Conservation (phyloP, 2,329 filamentous ascomycete genomes). For the Thermochaetoides dissita region DNA sequence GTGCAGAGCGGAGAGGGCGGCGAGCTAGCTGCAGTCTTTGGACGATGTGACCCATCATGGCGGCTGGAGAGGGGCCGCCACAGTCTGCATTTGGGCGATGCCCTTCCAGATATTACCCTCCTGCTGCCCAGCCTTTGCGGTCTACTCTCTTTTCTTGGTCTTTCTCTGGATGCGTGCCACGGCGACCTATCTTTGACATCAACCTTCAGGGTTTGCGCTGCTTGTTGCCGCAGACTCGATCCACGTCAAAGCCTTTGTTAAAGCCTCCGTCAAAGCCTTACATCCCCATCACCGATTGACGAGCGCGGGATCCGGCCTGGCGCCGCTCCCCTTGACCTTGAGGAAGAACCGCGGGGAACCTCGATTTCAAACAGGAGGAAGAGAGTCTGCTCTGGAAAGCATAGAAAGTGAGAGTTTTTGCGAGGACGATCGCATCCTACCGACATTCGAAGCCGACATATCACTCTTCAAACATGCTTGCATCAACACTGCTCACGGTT, state of each 20-base stretch:
- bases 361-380: no score
- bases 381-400: not conserved
- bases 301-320: conserved; percentile 8
- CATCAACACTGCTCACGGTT: conserved; percentile 30
- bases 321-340: not conserved
- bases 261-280: conserved; percentile 1
- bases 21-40: conserved; percentile 5
- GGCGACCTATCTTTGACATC: not conserved
- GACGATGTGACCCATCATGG: conserved; percentile 9
- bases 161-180: not conserved
- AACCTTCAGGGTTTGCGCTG: not conserved
- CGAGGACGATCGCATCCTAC: not conserved
- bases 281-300: conserved; percentile 5
- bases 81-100: no score
- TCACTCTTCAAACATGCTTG: conserved; percentile 28
- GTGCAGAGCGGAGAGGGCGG: conserved; percentile 6
- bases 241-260: no score
- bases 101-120: conserved; percentile 14
- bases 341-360: no score
- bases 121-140: conserved; percentile 7
- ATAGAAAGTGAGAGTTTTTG: conserved; percentile 1
- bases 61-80: conserved; percentile 14
- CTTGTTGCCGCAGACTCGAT: no score
- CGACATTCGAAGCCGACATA: conserved; percentile 2
- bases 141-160: conserved; percentile 3